Percentiles rank a stretch among this genome's conserved stretches.
phyloP scores from a whole-genome alignment of 176 grass and related monocot species.

The Oryza officinalis region DNA sequence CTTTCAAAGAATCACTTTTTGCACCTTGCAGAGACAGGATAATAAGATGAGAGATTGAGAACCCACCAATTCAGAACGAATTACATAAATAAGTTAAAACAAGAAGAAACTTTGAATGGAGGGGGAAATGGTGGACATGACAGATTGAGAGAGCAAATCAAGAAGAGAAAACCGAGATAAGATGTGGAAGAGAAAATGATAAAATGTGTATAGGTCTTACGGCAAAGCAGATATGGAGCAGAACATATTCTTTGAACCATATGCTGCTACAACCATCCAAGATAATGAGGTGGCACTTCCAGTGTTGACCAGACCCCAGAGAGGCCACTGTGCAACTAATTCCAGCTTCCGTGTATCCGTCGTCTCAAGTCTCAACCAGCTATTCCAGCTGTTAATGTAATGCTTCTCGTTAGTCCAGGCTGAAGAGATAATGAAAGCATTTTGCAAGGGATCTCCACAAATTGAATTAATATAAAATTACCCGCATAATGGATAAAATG shows the following conservation, averaged over 20 bases:
- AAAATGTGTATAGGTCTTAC: neutral
- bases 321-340: conserved; percentile 2
- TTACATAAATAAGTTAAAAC: neutral
- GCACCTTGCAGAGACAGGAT: conserved; percentile 24
- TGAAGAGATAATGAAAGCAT: neutral
- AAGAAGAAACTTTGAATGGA: neutral
- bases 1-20: conserved; percentile 32
- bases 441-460: neutral
- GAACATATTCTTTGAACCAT: conserved; percentile 23
- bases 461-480: conserved; percentile 7
- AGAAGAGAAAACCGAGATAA: neutral
- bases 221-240: neutral
- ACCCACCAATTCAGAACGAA: neutral
- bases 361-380: conserved; percentile 10
- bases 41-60: conserved; percentile 8
- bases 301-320: neutral
- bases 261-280: conserved; percentile 15
- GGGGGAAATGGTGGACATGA: neutral
- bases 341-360: neutral
- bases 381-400: neutral
- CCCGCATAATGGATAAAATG: neutral
- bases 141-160: neutral
- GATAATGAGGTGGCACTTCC: neutral
- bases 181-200: neutral
- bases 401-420: neutral